Evolutionary conservation across 2,329 filamentous ascomycete genomes (phyloP).

Genomic region (Alternaria triticimaculans): DNA sequence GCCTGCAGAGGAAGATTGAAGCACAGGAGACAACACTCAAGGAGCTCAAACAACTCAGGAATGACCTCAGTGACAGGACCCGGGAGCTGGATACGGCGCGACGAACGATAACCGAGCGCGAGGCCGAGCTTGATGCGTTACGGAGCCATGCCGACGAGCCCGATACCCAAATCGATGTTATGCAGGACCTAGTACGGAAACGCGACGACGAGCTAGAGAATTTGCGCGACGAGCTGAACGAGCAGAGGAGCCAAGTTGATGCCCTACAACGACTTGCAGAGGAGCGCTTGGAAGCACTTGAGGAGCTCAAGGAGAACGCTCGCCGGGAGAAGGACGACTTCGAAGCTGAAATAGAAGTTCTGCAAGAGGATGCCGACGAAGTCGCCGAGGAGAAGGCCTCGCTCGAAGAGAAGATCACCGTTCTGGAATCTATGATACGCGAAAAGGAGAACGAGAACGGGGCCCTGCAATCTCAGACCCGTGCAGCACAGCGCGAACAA

Average conservation of each 20-base stretch:
- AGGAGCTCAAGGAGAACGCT: constrained; percentile 59
- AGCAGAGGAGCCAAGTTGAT: constrained; percentile 40
- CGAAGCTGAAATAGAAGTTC: constrained; percentile 62
- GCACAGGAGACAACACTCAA: constrained; percentile 36
- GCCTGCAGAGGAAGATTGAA: constrained; percentile 42
- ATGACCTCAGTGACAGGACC: constrained; percentile 39
- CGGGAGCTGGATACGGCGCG: constrained; percentile 47
- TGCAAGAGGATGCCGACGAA: constrained; percentile 54
- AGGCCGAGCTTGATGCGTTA: constrained; percentile 46
- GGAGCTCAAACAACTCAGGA: constrained; percentile 39
- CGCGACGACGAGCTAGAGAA: constrained; percentile 61
- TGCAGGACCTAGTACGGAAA: constrained; percentile 52
- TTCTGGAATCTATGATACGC: constrained; percentile 44
- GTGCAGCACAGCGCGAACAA: constrained; percentile 66
- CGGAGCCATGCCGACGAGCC: constrained; percentile 46
- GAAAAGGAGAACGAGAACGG: constrained; percentile 45
- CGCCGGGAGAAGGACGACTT: constrained; percentile 55
- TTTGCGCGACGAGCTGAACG: constrained; percentile 54
- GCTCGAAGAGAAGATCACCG: constrained; percentile 63
- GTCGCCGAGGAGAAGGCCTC: constrained; percentile 59
- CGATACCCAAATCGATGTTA: constrained; percentile 49
- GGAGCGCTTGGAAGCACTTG: constrained; percentile 53
- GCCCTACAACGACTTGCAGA: constrained; percentile 43
- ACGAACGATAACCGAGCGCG: constrained; percentile 45
- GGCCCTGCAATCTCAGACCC: constrained; percentile 40